These are phyloP conservation scores for Pseudopithomyces maydicus DNA, from an alignment of 2,329 filamentous ascomycete species.

Conservation along the genomic window DNA sequence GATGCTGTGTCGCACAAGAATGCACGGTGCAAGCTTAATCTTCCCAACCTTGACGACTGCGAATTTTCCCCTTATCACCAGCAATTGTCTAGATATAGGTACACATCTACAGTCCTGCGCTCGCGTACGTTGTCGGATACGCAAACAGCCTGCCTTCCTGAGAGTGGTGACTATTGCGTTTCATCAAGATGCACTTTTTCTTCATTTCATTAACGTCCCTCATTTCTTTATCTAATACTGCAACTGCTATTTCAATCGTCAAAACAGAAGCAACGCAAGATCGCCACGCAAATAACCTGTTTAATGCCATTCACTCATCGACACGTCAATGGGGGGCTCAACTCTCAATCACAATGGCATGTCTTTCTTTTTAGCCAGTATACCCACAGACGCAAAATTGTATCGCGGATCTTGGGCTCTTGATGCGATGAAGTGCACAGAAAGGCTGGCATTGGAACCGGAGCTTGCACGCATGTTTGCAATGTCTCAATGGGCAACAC, in stretches of 20 bases:
- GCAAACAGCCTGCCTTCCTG: not conserved
- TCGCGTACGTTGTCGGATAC: too few relatives aligned
- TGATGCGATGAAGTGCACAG: conserved; percentile 57
- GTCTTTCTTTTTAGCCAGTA: conserved; percentile 68
- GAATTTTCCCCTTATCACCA: too few relatives aligned
- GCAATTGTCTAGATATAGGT: too few relatives aligned
- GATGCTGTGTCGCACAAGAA: too few relatives aligned
- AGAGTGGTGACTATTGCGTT: not conserved
- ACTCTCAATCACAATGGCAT: conserved; percentile 77
- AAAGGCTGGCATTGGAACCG: conserved; percentile 79
- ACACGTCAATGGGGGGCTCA: conserved; percentile 77
- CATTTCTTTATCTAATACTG: conserved; percentile 1
- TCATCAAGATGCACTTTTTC: conserved; percentile 17
- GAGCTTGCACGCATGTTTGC: conserved; percentile 75
- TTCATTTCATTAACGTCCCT: conserved; percentile 3
- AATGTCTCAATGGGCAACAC: conserved; percentile 19
- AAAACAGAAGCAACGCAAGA: not conserved
- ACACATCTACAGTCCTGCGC: too few relatives aligned
- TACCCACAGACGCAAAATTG: conserved; percentile 68
- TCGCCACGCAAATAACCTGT: conserved; percentile 66
- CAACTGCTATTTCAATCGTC: not conserved
- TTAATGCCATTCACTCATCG: conserved; percentile 74
- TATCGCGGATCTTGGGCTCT: conserved; percentile 66
- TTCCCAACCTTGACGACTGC: too few relatives aligned
- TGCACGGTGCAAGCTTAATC: too few relatives aligned